Evolutionary conservation across 1,284 basidiomycete genomes (phyloP).

Genomic region (Volvariella surrecta): DNA sequence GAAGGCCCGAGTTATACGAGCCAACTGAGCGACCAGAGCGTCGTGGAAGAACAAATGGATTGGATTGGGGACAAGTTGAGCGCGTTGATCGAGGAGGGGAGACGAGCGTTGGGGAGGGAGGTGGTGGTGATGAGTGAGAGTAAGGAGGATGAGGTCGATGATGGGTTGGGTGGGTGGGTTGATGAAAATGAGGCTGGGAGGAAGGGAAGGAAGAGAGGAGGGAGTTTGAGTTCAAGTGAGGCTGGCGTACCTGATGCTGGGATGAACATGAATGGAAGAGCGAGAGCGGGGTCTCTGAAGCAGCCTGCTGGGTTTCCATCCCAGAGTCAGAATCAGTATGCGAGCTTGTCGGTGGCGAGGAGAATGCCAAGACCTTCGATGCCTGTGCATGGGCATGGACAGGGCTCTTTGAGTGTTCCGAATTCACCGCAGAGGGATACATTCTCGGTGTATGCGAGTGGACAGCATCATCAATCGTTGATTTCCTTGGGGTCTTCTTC

Average conservation of each 20-base stretch:
- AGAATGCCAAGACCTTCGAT: too few species aligned
- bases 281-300: not conserved
- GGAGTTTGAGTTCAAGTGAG: not conserved
- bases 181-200: conserved; percentile 20
- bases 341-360: too few species aligned
- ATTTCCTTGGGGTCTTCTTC: too few species aligned
- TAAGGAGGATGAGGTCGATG: conserved; percentile 64
- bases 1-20: too few species aligned
- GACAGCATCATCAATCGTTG: too few species aligned
- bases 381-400: too few species aligned
- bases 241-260: not conserved
- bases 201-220: not conserved
- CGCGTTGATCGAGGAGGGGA: conserved; percentile 65
- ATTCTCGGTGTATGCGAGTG: too few species aligned
- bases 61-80: conserved; percentile 64
- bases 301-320: too few species aligned
- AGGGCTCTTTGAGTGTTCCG: too few species aligned
- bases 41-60: conserved; percentile 43
- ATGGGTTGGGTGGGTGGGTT: conserved; percentile 63
- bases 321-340: too few species aligned
- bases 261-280: not conserved
- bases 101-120: conserved; percentile 59
- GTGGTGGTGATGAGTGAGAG: conserved; percentile 66
- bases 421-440: too few species aligned
- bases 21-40: too few species aligned